Evolutionary conservation across 2,329 filamentous ascomycete genomes (phyloP), one percentile per base, ranked within the genome.

Genomic region (Claviceps pazoutovae): DNA sequence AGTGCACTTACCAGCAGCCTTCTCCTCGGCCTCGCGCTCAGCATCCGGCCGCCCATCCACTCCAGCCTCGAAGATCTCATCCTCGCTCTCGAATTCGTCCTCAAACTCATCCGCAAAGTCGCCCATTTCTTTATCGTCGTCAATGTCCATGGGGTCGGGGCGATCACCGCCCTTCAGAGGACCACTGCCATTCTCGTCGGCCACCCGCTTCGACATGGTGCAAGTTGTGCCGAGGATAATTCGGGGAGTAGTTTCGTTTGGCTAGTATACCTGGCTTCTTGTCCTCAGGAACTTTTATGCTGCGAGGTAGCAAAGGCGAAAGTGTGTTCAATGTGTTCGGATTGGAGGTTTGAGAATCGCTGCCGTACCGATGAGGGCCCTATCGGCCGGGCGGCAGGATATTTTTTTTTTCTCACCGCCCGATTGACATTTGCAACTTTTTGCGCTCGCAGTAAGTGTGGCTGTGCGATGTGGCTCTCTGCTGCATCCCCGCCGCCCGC

Each of bases 91-190:
- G 59, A 86, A 91, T 64, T 91, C 87, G 62, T 91, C 87, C 68
- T 91, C 88, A 59, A 91, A 96, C 64, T 97, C 91, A 70, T 96
- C 93, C 64, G 95, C 93, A 57, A 94, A 97, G 59, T 97, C 86
- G 64, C 81, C 80, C 74, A 84, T 82, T 26, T 80, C 80, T 63
- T 73, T 72, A 57, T 71, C 43, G 16, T 42, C 65, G 57, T 86
- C 80, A 50, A 86, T 76, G 54, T 84, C 85, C 76, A 80, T 80
- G 55, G 77, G 73, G 56, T 82, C 79, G 5, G 78, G 79, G 39
- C 80, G 76, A 21, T 75, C 74, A 49, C 80, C 78, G 53, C 74
- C 74, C 68, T 84, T 84, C 59, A 83, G 72, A 26, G 78, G 72
- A 37, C 65, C 64, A 39, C 71, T 68, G 46, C 67, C 71, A 41